phyloP scores from a whole-genome alignment of 108 stramenopile genomes.

The Cyclotella choctawhatcheeana region DNA sequence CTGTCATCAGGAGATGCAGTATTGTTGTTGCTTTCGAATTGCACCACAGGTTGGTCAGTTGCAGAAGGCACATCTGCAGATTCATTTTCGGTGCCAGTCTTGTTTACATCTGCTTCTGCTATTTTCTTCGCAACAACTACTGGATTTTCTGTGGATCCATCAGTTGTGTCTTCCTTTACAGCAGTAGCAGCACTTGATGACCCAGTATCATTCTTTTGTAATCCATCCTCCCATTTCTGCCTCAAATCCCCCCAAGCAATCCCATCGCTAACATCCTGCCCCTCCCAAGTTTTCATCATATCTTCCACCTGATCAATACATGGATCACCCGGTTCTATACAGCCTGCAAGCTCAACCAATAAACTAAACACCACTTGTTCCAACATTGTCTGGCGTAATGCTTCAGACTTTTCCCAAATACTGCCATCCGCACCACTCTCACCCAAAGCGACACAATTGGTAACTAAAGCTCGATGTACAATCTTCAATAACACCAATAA shows the following conservation, averaged over 20 bases:
- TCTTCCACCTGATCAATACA: conserved; percentile 3
- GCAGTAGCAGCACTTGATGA: neutral
- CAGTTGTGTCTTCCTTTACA: neutral
- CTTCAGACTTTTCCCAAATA: neutral
- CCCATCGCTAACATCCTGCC: neutral
- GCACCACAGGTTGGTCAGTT: neutral
- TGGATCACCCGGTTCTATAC: neutral
- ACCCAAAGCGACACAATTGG: conserved; percentile 4
- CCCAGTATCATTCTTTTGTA: neutral
- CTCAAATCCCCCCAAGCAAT: neutral
- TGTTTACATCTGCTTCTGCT: neutral
- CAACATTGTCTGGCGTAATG: neutral
- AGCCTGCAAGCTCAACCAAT: neutral
- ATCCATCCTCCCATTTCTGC: conserved; percentile 6
- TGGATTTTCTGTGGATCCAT: neutral
- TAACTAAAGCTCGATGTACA: neutral
- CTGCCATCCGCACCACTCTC: neutral
- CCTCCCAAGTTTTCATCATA: neutral
- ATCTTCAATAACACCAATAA: neutral
- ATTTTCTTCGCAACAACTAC: neutral
- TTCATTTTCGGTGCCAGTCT: neutral
- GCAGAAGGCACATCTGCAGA: neutral
- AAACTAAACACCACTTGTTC: neutral
- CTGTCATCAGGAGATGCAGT: neutral
- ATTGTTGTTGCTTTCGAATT: neutral